Evolutionary conservation across 805 yeast genomes (phyloP), one percentile per base, ranked within the genome.

Genomic region (Allodekkera sacchari): DNA sequence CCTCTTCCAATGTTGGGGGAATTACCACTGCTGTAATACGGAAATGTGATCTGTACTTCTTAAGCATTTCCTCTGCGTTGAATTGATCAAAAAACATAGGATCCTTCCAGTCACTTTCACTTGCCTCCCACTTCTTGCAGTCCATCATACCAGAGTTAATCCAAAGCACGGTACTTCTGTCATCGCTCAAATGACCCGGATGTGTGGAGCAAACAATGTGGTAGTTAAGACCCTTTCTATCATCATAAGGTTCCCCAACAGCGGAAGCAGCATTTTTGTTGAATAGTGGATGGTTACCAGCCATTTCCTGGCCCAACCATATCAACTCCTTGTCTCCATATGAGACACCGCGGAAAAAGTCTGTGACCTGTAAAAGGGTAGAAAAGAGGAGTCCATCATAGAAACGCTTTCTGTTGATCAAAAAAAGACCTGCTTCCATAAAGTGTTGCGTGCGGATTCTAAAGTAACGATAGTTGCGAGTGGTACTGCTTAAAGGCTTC

Each of bases 271-370:
- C 59, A 41, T 61, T 51, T 6, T 52, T 35, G 43, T 75, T 77
- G 48, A 77, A 68, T 18, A 50, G 53, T 41, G 73, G 74, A 15
- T 55, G 49, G 43, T 75, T 74, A 8, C 83, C 77, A 25, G 68
- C 61, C 24, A 68, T 57, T 27, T 68, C 63, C 51, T 75, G 71
- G 3, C 83, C 83, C 21, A 82, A 48, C 89, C 89, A 80, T 45
- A 79, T 75, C 41, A 81, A 59, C 48, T 82, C 92, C 44, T 82
- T 82, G 41, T 82, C 94, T 24, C 94, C 94, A 65, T 82, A 81
- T 7, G 79, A 65, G 13, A 77, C 68, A 2, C 70, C 61, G 1
- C 63, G 53, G 16, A 66, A 59, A 17, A 68, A 50, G 32, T 53
- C 54, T 50, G 64, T 61, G 41, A 67, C 50, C 37, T n/a, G n/a